phyloP scores from a whole-genome alignment of 129 eudicot species.

The Rutidosis leptorrhynchoides region DNA sequence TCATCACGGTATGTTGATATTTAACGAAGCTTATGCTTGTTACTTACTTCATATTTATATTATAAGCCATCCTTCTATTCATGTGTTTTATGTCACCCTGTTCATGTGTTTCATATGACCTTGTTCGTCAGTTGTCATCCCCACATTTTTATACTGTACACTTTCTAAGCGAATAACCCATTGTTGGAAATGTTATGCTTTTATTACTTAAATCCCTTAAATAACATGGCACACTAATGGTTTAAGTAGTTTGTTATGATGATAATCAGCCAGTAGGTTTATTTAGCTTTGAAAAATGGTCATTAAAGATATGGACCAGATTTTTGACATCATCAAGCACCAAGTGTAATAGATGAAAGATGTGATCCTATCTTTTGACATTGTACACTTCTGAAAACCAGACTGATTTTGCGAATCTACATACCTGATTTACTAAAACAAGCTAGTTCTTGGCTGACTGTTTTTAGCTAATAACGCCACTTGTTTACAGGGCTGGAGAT shows the following conservation, averaged over 20 bases:
- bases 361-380: neutral
- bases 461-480: neutral
- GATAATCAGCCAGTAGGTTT: neutral
- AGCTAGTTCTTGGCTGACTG: neutral
- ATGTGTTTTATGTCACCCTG: neutral
- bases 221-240: neutral
- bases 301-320: neutral
- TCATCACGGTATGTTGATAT: constrained; percentile 60
- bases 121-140: neutral
- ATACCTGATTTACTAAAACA: neutral
- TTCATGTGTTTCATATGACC: neutral
- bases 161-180: neutral
- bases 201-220: neutral
- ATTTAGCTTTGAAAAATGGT: neutral
- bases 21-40: neutral
- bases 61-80: neutral
- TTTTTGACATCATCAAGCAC: neutral
- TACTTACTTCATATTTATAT: neutral
- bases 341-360: constrained; percentile 2
- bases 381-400: neutral
- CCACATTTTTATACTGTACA: neutral
- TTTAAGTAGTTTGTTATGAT: neutral
- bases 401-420: neutral
- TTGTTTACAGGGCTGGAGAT: constrained; percentile 74
- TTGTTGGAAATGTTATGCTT: neutral